Evolutionary conservation across 2,329 filamentous ascomycete genomes (phyloP).

Genomic region (Bipolaris oryzae): DNA sequence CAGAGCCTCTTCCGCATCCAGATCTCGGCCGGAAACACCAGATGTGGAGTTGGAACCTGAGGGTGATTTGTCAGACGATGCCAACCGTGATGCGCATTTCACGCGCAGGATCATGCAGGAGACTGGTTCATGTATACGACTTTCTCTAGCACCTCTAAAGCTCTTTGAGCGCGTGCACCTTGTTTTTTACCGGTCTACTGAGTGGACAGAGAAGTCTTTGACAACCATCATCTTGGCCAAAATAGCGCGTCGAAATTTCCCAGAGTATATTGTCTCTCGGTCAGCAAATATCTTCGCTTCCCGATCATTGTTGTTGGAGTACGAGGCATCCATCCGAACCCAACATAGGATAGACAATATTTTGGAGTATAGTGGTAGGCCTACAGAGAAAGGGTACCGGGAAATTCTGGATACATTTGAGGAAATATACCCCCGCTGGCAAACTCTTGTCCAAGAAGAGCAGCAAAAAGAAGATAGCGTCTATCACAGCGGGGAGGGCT

Average conservation of each 20-base stretch:
- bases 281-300: constrained; percentile 88
- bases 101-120: constrained; percentile 75
- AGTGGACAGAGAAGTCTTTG: constrained; percentile 97
- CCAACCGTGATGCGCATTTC: constrained; percentile 76
- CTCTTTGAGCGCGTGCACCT: constrained; percentile 94
- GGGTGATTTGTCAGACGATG: constrained; percentile 48
- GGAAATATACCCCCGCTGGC: constrained; percentile 81
- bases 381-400: constrained; percentile 68
- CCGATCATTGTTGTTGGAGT: constrained; percentile 77
- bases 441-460: constrained; percentile 72
- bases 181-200: constrained; percentile 93
- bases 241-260: constrained; percentile 86
- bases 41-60: constrained; percentile 43
- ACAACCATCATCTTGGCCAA: constrained; percentile 94
- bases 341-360: constrained; percentile 83
- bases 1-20: constrained; percentile 53
- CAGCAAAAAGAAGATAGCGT: constrained; percentile 75
- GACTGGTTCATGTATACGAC: constrained; percentile 81
- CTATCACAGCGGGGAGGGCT: constrained; percentile 83
- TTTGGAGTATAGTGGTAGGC: constrained; percentile 77
- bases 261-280: constrained; percentile 85
- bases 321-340: constrained; percentile 81
- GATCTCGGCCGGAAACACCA: constrained; percentile 33
- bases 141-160: constrained; percentile 73
- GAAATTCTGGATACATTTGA: constrained; percentile 75